A percentile compares a stretch with the other conserved stretches of the same genome.
Conservation (phyloP, 2,329 filamentous ascomycete species). For the Pyrenophora teres region DNA sequence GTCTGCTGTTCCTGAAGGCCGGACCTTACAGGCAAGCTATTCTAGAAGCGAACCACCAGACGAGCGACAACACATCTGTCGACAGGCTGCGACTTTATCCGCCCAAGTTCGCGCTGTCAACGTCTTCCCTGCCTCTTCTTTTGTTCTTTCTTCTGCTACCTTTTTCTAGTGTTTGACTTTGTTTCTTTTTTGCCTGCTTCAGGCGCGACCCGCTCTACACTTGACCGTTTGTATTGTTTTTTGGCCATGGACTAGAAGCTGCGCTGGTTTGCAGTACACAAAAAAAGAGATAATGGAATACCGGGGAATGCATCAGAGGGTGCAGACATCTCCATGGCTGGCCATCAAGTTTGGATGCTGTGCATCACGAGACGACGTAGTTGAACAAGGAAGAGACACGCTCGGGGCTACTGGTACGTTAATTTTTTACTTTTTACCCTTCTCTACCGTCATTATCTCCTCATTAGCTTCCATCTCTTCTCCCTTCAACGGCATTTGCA, state of each 20-base stretch:
- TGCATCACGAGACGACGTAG: conserved; percentile 39
- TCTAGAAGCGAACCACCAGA: conserved; percentile 17
- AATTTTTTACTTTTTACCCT: conserved; percentile 4
- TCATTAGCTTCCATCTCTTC: not conserved
- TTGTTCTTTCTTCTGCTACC: conserved; percentile 8
- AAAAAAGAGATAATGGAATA: conserved; percentile 20
- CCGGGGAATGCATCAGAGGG: conserved; percentile 21
- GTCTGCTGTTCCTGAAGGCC: conserved; percentile 29
- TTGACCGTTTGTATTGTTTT: conserved; percentile 7
- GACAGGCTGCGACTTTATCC: conserved; percentile 8
- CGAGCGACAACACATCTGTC: conserved; percentile 20
- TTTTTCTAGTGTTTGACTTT: conserved; percentile 6
- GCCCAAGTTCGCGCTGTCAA: conserved; percentile 5
- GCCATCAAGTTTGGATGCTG: conserved; percentile 47
- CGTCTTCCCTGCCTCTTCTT: conserved; percentile 4
- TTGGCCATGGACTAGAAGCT: conserved; percentile 30
- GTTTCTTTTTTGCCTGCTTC: conserved; percentile 16
- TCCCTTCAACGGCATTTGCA: not conserved
- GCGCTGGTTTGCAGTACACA: conserved; percentile 34
- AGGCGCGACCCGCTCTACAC: conserved; percentile 11
- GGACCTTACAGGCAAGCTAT: conserved; percentile 21
- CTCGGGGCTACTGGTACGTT: conserved; percentile 37
- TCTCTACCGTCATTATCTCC: not conserved
- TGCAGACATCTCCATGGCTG: conserved; percentile 37
- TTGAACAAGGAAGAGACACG: conserved; percentile 28